Conservation (phyloP, 495 filamentous ascomycete genomes). For the Bacidia gigantensis region DNA sequence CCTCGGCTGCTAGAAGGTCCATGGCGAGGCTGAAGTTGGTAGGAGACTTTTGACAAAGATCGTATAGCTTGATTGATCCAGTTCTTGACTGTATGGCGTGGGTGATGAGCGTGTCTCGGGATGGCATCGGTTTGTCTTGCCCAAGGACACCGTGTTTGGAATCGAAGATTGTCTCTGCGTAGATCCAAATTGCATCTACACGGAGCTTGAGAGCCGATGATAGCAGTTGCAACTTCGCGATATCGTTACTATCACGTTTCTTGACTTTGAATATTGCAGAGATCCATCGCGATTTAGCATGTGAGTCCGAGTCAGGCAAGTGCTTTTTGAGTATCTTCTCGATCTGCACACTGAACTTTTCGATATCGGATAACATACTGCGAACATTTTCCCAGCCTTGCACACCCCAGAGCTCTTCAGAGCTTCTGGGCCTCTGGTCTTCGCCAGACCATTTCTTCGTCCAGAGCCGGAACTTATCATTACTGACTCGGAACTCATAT, state of each 20-base stretch:
- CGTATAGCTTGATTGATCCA: constrained; percentile 6
- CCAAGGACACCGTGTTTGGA: constrained; percentile 9
- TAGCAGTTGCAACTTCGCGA: not conserved
- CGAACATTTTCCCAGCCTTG: constrained; percentile 1
- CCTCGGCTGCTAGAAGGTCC: constrained; percentile 1
- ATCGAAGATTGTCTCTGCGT: constrained; percentile 10
- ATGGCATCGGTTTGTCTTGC: not conserved
- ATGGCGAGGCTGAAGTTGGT: constrained; percentile 6
- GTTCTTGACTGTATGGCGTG: constrained; percentile 5
- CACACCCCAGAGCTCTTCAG: not conserved
- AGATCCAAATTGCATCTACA: constrained; percentile 12
- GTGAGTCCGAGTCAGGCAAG: not conserved
- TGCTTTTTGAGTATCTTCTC: not conserved
- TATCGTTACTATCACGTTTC: not conserved
- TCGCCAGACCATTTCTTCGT: not conserved
- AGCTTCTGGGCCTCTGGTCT: not conserved
- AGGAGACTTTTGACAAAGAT: not conserved
- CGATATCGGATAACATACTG: not conserved
- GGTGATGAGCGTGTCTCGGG: constrained; percentile 4
- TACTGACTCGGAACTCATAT: not conserved
- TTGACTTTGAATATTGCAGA: not conserved
- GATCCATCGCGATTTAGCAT: not conserved
- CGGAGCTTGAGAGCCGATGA: not conserved
- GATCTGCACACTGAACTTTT: not conserved
- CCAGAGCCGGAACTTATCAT: not conserved